Conservation (phyloP, 2,329 filamentous ascomycete genomes). For the Cladosporium phlei region DNA sequence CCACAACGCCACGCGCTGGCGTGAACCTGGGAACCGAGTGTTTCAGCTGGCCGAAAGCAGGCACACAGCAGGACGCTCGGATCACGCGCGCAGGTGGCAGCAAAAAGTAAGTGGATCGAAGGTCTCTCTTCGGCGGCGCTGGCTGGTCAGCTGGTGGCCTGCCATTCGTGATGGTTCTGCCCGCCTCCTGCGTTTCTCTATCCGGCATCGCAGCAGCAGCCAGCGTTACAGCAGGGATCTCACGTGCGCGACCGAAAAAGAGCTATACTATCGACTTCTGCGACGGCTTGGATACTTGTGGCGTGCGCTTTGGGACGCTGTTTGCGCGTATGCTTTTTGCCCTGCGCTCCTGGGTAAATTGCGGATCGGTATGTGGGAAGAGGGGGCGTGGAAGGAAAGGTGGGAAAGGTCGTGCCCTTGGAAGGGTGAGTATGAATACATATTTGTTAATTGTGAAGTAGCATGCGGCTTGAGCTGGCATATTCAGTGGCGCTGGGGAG, state of each 20-base stretch:
- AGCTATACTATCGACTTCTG: too few relatives aligned
- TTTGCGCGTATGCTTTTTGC: not conserved
- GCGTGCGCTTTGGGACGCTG: not conserved
- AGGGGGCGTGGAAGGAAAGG: too few relatives aligned
- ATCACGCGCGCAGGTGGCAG: too few relatives aligned
- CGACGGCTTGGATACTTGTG: not conserved
- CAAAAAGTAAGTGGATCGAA: too few relatives aligned
- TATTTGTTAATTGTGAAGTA: not conserved
- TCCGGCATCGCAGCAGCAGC: too few relatives aligned
- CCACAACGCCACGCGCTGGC: not conserved
- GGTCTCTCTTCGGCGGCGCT: not conserved
- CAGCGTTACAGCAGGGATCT: too few relatives aligned
- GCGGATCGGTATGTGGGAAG: slow-evolving; percentile 2
- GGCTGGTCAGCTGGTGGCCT: too few relatives aligned
- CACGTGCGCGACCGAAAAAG: too few relatives aligned
- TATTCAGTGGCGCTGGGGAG: slow-evolving; percentile 7
- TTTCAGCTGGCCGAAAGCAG: not conserved
- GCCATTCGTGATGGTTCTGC: too few relatives aligned
- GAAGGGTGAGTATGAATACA: not conserved
- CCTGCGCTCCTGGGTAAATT: not conserved
- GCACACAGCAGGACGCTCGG: too few relatives aligned
- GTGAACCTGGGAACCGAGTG: not conserved
- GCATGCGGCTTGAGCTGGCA: slow-evolving; percentile 7
- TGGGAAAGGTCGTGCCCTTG: too few relatives aligned
- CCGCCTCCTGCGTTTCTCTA: too few relatives aligned